Percentiles rank a stretch among this genome's conserved stretches.
phyloP scores from a whole-genome alignment of 352 stramenopile genomes.

The Peronospora belbahrii region DNA sequence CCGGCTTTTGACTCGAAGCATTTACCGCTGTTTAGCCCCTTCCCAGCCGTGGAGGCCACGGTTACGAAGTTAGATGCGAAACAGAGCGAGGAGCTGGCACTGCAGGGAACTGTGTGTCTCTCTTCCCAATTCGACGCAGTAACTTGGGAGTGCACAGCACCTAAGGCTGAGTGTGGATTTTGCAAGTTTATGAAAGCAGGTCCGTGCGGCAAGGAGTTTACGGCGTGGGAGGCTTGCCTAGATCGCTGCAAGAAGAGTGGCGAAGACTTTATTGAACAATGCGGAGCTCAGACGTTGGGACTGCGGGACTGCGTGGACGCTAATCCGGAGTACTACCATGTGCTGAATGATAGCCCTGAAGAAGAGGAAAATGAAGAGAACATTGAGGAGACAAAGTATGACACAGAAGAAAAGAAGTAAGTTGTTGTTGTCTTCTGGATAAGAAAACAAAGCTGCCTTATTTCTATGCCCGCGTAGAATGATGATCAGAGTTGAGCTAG shows the following conservation, averaged over 20 bases:
- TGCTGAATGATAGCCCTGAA: slow-evolving; percentile 63
- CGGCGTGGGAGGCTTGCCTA: slow-evolving; percentile 76
- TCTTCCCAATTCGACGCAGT: slow-evolving; percentile 55
- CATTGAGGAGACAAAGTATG: neutral
- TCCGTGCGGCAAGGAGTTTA: slow-evolving; percentile 73
- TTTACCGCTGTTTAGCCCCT: slow-evolving; percentile 75
- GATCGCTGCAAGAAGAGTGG: slow-evolving; percentile 64
- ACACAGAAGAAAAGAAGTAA: neutral
- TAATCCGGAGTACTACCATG: slow-evolving; percentile 85
- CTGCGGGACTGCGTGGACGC: slow-evolving; percentile 82
- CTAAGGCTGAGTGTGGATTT: slow-evolving; percentile 83
- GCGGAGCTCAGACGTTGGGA: slow-evolving; percentile 60
- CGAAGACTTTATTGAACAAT: slow-evolving; percentile 75
- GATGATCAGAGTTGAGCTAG: slow-evolving; percentile 7
- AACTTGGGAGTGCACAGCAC: slow-evolving; percentile 37
- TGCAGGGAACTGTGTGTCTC: slow-evolving; percentile 61
- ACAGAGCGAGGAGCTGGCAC: slow-evolving; percentile 21
- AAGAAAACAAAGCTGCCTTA: slow-evolving; percentile 14
- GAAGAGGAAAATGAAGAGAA: slow-evolving; percentile 11
- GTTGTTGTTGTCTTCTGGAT: neutral
- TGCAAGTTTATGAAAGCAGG: slow-evolving; percentile 89
- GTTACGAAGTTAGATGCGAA: slow-evolving; percentile 20
- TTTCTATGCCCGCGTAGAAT: neutral
- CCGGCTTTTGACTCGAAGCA: slow-evolving; percentile 60
- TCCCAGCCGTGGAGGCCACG: slow-evolving; percentile 43